A percentile compares a stretch with the other conserved stretches of the same genome.
phyloP scores from a whole-genome alignment of 2,329 filamentous ascomycete species.

The Emmonsiellopsis sp. region DNA sequence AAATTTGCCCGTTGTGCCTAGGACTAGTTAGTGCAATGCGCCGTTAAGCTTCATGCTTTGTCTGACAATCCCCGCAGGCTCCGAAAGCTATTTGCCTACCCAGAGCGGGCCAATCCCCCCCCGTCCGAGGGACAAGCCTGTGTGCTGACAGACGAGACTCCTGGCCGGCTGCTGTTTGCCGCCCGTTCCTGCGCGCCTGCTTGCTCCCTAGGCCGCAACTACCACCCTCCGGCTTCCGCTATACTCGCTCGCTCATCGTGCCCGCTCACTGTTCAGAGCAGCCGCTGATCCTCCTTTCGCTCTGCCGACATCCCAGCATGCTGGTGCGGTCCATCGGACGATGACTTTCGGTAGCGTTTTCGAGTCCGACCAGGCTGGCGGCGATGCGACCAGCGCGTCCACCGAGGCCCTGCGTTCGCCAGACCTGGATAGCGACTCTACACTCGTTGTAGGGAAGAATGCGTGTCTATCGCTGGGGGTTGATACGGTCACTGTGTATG shows the following conservation, averaged over 20 bases:
- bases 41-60: background rate
- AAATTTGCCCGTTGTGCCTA: background rate
- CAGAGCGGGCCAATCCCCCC: background rate
- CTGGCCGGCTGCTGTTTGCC: too few relatives aligned
- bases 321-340: background rate
- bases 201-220: background rate
- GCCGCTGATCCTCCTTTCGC: background rate
- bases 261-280: background rate
- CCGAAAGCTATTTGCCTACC: background rate
- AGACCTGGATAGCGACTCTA: slow-evolving; percentile 27
- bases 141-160: too few relatives aligned
- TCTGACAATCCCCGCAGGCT: background rate
- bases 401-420: background rate
- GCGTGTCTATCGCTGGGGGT: slow-evolving; percentile 52
- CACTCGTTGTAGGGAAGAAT: slow-evolving; percentile 46
- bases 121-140: too few relatives aligned
- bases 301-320: background rate
- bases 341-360: slow-evolving; percentile 4
- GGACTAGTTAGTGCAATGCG: background rate
- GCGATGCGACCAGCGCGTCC: slow-evolving; percentile 46
- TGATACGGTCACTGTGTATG: slow-evolving; percentile 51
- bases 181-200: too few relatives aligned
- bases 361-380: slow-evolving; percentile 54
- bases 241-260: background rate
- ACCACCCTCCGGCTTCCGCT: background rate